Base-by-base conservation (phyloP, 352 stramenopile genomes). In the Phytophthora hibernalis region DNA sequence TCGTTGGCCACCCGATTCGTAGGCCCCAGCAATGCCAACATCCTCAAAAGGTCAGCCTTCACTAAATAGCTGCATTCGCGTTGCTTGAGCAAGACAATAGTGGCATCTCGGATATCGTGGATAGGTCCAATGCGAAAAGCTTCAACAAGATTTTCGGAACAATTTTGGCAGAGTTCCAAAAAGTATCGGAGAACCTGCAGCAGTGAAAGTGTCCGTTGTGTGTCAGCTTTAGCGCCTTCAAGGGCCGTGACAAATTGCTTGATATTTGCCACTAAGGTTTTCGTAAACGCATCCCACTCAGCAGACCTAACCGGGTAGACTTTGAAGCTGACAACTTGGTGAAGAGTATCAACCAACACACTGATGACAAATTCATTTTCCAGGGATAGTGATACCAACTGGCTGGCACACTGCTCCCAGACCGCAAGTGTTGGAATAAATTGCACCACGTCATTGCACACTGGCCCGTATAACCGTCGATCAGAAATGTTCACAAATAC, bases 21-120 rank as follows among this genome's bases (percentile, higher is more conserved):
- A 22, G 70, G 67, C 15, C 61, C 71, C 16, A 89, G 49, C 3
- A 61, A 61, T 26, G 72, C 61, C 1, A 93, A 21, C 18, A 90
- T 68, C 1, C 69, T 65, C 13, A 95, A 67, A 18, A 76, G 71
- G 13, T 89, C 81, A 21, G 68, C 68, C 60, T 95, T 95, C 5
- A 85, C 77, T 26, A 90, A 70, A 48, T 89, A 88, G 18, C 73
- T 84, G 12, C 66, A 65, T 7, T 69, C 72, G 16, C 68, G 61
- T 5, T 72, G 65, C 9, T 65, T 76, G 5, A 93, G 63, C 20
- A 91, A 45, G 3, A 50, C 21, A 20, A 88, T 47, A 9, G 81
- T 45, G 2, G 66, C 64, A 54, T 66, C 31, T 26, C 71, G 72
- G 24, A 92, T 76, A 20, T 83, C 74, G 5, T 65, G 54, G 45